Evolutionary conservation across 2,329 filamentous ascomycete species (phyloP).

Genomic region (Cercospora sp.): DNA sequence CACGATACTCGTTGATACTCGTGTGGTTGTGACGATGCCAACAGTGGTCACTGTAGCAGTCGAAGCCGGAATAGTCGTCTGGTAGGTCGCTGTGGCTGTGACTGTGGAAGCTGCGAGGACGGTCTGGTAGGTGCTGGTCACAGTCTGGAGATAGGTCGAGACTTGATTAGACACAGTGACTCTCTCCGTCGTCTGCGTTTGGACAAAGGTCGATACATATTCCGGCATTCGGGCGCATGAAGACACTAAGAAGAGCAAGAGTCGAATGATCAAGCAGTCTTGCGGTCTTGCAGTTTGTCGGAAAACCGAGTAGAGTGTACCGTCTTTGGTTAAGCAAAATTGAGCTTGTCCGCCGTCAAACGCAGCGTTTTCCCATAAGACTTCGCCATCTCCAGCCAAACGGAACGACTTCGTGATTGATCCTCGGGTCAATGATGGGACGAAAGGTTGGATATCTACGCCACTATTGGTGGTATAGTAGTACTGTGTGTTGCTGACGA

Average conservation of each 20-base stretch:
- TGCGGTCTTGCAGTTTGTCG: not conserved
- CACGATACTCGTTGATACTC: not conserved
- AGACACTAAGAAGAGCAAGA: slow-evolving; percentile 8
- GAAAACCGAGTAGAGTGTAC: slow-evolving; percentile 11
- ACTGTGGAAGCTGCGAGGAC: not conserved
- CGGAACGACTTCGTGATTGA: slow-evolving; percentile 4
- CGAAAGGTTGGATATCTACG: slow-evolving; percentile 3
- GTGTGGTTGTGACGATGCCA: not conserved
- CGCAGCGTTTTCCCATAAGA: slow-evolving; percentile 6
- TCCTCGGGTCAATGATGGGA: not conserved
- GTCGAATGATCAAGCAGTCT: not conserved
- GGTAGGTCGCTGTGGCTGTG: slow-evolving; percentile 4
- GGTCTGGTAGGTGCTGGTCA: slow-evolving; percentile 2
- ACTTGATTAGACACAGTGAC: not conserved
- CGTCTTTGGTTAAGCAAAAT: slow-evolving; percentile 9
- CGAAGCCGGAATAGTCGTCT: slow-evolving; percentile 2
- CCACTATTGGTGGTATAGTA: slow-evolving; percentile 7
- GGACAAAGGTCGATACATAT: not conserved
- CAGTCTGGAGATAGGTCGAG: not conserved
- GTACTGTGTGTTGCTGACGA: slow-evolving; percentile 1
- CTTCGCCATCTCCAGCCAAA: not conserved
- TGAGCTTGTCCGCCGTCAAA: slow-evolving; percentile 8
- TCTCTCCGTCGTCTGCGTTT: slow-evolving; percentile 1
- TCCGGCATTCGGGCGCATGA: slow-evolving; percentile 1
- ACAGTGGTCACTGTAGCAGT: not conserved